Evolutionary conservation across 208 protist genomes (phyloP), one percentile per base, ranked within the genome.

Genomic region (Leishmania mexicana): DNA sequence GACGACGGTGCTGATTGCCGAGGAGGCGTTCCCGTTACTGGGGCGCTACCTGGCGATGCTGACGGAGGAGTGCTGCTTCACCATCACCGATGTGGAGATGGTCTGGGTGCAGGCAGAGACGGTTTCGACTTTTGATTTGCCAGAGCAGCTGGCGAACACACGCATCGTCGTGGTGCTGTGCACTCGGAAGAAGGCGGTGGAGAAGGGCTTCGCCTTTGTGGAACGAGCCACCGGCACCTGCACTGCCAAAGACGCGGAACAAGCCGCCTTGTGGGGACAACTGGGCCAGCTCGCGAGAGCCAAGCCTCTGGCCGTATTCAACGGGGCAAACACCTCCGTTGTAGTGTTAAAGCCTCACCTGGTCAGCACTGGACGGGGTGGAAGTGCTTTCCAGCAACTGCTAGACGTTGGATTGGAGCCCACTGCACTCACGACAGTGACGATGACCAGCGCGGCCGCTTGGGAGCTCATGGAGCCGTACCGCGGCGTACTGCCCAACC

Each of bases 341-440:
- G 91, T 98, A 3, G 75, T 98, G 62, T 67, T 98, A 38, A 98
- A 98, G 85, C 93, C 93, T 10, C 90, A 95, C 75, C 75, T 93
- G n/a, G 72, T 93, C 49, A 65, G 83, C 62, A 57, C 75, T 74
- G 76, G 83, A 0, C 68, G 80, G 0, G 87, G 85, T 35, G 95
- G 92, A 51, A 89, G 77, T 42, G 87, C 84, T 31, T 80, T 96
- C 31, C 89, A 96, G 85, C 87, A 94, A 77, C 82, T 95, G 35
- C 65, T 96, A 17, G 85, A 93, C 71, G 75, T 89, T 1, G 87
- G 87, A 3, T 86, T 96, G 47, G 92, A 96, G 85, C 78, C 86
- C 6, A 96, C 90, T 0, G 94, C 82, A 15, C 80, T 97, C 17
- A 84, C 86, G 31, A 88, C 91, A 45, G 67, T 87, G 13, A 86